Conservation (phyloP, 2,329 filamentous ascomycete genomes). For the Aspergillus fumigatiaffinis region DNA sequence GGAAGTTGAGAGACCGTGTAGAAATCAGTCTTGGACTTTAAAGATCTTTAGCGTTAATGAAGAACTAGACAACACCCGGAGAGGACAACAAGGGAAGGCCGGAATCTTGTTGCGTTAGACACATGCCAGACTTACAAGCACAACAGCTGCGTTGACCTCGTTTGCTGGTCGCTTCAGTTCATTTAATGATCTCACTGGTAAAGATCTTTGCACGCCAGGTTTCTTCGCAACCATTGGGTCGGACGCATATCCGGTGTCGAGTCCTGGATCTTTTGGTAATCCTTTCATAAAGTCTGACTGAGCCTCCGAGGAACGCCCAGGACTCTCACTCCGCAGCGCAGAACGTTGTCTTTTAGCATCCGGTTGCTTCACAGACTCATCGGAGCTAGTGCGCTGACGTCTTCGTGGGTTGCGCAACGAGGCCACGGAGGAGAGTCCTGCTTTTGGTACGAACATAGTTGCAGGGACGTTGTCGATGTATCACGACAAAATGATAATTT, state of each 20-base stretch:
- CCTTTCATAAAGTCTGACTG: conserved; percentile 14
- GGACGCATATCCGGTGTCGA: conserved; percentile 9
- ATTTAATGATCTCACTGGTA: conserved; percentile 37
- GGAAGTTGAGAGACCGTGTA: conserved; percentile 84
- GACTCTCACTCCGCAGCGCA: conserved; percentile 35
- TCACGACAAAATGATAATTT: not conserved
- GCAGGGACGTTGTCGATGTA: not conserved
- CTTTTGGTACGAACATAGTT: conserved; percentile 39
- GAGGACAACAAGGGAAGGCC: not conserved
- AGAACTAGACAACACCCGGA: not conserved
- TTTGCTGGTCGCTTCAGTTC: conserved; percentile 31
- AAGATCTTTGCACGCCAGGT: conserved; percentile 22
- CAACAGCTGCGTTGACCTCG: conserved; percentile 30
- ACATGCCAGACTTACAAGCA: conserved; percentile 28
- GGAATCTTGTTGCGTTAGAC: not conserved
- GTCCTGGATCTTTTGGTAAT: conserved; percentile 12
- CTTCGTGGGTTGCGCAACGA: conserved; percentile 35
- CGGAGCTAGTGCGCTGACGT: conserved; percentile 40
- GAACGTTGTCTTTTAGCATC: conserved; percentile 47
- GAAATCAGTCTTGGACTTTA: conserved; percentile 74
- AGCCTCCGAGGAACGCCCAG: conserved; percentile 22
- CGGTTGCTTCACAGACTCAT: conserved; percentile 44
- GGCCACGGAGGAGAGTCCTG: conserved; percentile 20
- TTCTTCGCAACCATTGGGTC: conserved; percentile 14
- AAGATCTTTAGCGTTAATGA: conserved; percentile 8